A percentile compares a stretch with the other conserved stretches of the same genome.
Conservation (phyloP, 1,284 basidiomycete genomes). For the Rhodotorula sp. region DNA sequence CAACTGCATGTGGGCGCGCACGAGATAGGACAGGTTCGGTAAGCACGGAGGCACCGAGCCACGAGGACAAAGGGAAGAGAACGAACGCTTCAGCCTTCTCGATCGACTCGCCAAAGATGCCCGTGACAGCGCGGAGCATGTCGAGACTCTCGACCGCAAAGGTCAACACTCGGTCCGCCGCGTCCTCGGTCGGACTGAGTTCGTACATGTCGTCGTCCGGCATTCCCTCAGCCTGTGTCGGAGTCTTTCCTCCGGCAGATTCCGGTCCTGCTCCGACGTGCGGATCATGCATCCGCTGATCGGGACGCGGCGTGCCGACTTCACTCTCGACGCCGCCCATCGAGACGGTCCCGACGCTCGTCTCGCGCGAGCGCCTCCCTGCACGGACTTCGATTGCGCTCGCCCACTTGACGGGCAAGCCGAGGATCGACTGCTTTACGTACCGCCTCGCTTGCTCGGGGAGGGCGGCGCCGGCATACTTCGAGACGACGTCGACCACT, state of each 20-base stretch:
- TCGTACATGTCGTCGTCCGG: conserved; percentile 31
- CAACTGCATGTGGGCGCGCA: conserved; percentile 55
- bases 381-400: conserved; percentile 43
- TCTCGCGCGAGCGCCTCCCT: conserved; percentile 3
- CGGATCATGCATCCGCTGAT: conserved; percentile 21
- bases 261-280: neutral
- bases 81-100: conserved; percentile 82
- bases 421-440: conserved; percentile 76
- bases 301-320: conserved; percentile 27
- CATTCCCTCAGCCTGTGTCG: neutral
- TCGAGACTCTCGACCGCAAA: conserved; percentile 86
- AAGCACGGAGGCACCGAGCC: neutral
- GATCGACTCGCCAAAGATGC: conserved; percentile 80
- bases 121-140: conserved; percentile 81
- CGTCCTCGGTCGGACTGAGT: conserved; percentile 58
- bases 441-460: conserved; percentile 75
- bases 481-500: conserved; percentile 81
- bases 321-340: conserved; percentile 16
- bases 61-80: neutral
- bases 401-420: conserved; percentile 77
- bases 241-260: neutral
- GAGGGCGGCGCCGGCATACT: conserved; percentile 77
- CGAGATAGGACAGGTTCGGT: neutral
- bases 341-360: neutral
- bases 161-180: conserved; percentile 75